These are phyloP conservation scores for Fraxinus paxiana DNA, from an alignment of 305 asterid genomes.

Conservation along the genomic window DNA sequence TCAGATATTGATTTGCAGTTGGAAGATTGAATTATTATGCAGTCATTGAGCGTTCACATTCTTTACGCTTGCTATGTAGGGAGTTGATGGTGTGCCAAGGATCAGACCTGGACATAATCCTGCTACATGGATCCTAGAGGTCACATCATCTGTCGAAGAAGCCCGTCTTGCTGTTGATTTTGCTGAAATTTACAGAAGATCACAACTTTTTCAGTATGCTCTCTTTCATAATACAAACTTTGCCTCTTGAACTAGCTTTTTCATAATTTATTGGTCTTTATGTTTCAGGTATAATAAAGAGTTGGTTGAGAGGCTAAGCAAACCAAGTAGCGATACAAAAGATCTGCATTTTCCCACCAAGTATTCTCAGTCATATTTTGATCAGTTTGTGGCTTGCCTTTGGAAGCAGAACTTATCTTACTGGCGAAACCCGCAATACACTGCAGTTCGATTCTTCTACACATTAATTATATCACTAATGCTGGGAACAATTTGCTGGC, in stretches of 20 bases:
- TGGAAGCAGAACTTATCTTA: conserved; percentile 93
- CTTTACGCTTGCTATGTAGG: conserved; percentile 38
- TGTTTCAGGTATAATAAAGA: conserved; percentile 58
- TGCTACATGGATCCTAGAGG: conserved; percentile 96
- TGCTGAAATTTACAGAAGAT: conserved; percentile 75
- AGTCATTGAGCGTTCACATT: conserved; percentile 14
- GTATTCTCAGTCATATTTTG: conserved; percentile 55
- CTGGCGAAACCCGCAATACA: conserved; percentile 98
- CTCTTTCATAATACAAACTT: neutral
- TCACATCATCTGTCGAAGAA: conserved; percentile 76
- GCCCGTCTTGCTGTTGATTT: conserved; percentile 77
- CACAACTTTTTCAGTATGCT: conserved; percentile 65
- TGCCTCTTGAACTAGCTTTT: conserved; percentile 4
- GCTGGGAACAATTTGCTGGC: conserved; percentile 93
- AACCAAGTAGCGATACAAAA: conserved; percentile 63
- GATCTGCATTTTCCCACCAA: conserved; percentile 70
- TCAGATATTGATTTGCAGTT: conserved; percentile 22
- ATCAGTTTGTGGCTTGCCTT: conserved; percentile 77
- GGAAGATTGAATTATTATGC: conserved; percentile 17
- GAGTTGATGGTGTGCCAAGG: conserved; percentile 67
- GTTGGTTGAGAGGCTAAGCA: conserved; percentile 79
- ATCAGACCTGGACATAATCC: conserved; percentile 88
- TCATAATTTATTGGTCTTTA: conserved; percentile 12
- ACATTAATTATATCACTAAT: conserved; percentile 78
- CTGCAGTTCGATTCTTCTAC: conserved; percentile 93